A percentile compares a stretch with the other conserved stretches of the same genome.
Conservation (phyloP, 331 rosid genomes). For the Cucumis variabilis region DNA sequence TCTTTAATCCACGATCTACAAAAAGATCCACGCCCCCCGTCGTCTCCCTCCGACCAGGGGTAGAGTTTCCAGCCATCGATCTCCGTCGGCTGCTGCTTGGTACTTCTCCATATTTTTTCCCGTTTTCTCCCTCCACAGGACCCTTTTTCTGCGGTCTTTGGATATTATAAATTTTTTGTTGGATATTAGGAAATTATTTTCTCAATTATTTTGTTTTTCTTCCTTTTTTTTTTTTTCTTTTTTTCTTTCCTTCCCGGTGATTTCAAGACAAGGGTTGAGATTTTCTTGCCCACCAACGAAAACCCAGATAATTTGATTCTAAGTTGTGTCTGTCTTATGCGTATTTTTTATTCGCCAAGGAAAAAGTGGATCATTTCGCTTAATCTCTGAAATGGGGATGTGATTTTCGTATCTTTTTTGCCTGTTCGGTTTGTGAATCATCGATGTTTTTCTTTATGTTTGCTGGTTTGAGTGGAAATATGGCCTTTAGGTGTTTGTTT, state of each 20-base stretch:
- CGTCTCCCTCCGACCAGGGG: no score
- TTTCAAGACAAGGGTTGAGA: slow-evolving; percentile 10
- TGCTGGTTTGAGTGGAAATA: not conserved
- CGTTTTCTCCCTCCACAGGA: no score
- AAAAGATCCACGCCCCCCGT: no score
- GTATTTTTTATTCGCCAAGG: not conserved
- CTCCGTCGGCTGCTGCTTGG: no score
- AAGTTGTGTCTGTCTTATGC: not conserved
- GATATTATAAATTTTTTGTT: no score
- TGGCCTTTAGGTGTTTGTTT: not conserved
- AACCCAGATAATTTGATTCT: not conserved
- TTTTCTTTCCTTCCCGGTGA: slow-evolving; percentile 38
- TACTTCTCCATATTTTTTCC: no score
- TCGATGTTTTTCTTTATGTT: not conserved
- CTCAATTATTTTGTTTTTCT: not conserved
- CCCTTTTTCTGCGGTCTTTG: no score
- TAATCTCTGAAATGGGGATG: slow-evolving; percentile 36
- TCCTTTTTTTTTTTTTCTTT: slow-evolving; percentile 6
- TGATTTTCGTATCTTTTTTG: slow-evolving; percentile 1
- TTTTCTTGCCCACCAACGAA: slow-evolving; percentile 24
- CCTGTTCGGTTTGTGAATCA: slow-evolving; percentile 26
- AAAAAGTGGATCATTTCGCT: slow-evolving; percentile 3
- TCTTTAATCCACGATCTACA: no score
- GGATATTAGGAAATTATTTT: no score
- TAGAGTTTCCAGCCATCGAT: no score